phyloP scores from a whole-genome alignment of 345 rosid species.

The Kandelia obovata region DNA sequence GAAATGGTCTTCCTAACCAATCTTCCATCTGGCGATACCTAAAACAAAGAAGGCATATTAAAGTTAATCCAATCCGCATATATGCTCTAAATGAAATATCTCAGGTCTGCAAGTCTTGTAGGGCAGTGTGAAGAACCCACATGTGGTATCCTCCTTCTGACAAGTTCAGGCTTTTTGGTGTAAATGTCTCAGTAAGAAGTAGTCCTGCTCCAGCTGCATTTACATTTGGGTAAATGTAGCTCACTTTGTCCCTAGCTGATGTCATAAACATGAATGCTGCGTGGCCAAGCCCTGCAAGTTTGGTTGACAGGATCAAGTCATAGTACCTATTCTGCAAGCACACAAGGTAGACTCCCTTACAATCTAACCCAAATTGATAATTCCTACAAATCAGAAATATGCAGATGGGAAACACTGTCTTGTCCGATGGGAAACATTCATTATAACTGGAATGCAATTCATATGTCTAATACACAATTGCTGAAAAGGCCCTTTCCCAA shows the following conservation, averaged over 20 bases:
- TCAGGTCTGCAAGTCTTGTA: not conserved
- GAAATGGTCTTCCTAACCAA: constrained; percentile 79
- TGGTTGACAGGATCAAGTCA: constrained; percentile 89
- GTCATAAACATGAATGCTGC: constrained; percentile 87
- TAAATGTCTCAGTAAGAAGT: constrained; percentile 69
- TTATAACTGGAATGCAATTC: too few species aligned
- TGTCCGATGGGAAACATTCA: too few species aligned
- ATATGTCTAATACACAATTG: too few species aligned
- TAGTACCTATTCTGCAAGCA: constrained; percentile 77
- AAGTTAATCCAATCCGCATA: too few species aligned
- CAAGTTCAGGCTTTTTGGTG: constrained; percentile 59
- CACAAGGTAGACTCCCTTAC: constrained; percentile 10
- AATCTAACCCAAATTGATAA: constrained; percentile 6
- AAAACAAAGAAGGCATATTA: constrained; percentile 15
- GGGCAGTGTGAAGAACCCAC: constrained; percentile 37
- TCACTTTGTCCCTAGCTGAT: constrained; percentile 76
- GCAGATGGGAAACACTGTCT: not conserved
- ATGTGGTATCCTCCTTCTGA: constrained; percentile 72
- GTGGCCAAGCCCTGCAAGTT: constrained; percentile 85
- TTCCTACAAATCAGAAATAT: constrained; percentile 8
- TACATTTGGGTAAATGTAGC: constrained; percentile 87
- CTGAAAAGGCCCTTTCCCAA: too few species aligned
- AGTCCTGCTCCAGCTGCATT: constrained; percentile 95
- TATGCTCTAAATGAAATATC: too few species aligned
- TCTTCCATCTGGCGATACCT: constrained; percentile 88